Base-by-base conservation (phyloP, 345 rosid species). In the Passiflora organensis region DNA sequence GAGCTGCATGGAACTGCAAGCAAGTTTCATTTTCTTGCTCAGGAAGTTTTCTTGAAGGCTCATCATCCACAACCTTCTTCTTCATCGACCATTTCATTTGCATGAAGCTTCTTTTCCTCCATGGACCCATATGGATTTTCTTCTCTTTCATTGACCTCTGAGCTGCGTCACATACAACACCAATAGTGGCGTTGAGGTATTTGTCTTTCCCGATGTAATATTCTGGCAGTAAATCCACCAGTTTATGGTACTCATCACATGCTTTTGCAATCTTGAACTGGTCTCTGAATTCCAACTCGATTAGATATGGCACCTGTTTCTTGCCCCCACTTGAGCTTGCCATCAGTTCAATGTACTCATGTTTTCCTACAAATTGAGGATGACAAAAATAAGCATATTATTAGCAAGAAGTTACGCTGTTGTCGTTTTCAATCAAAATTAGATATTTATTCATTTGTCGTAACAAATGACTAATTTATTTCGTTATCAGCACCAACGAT, bases 41-140 rank as follows among this genome's bases (percentile, higher is more conserved):
- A 1, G 55, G 6, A 8, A 43, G 19, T 23, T 59, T 19, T 37
- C 19, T 13, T 5, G 51, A 25, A 8, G 56, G 21, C 6, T 53
- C 48, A 15, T 55, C 54, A 14, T 19, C n/a, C n/a, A n/a, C n/a
- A n/a, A n/a, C n/a, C 12, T 1, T 34, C n/a, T 19, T 32, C 52
- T 6, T 41, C 51, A 1, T 41, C 0, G 83, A 76, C 80, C 83
- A 79, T 73, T 79, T 76, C 83, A 76, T 79, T 51, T 79, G 76
- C 76, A 76, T 73, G 72, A 78, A 75, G 56, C 79, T 60, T 37
- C 64, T 63, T 67, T 69, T 78, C 25, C 82, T 54, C 83, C 83
- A 79, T 0, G 80, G 83, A 2, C 76, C 80, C 71, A 73, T 70
- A 6, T 72, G 69, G 53, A 76, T 62, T 24, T 73, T 76, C 64